Base-by-base conservation (phyloP, 23 red algal species). In the Agarophyton chilense region DNA sequence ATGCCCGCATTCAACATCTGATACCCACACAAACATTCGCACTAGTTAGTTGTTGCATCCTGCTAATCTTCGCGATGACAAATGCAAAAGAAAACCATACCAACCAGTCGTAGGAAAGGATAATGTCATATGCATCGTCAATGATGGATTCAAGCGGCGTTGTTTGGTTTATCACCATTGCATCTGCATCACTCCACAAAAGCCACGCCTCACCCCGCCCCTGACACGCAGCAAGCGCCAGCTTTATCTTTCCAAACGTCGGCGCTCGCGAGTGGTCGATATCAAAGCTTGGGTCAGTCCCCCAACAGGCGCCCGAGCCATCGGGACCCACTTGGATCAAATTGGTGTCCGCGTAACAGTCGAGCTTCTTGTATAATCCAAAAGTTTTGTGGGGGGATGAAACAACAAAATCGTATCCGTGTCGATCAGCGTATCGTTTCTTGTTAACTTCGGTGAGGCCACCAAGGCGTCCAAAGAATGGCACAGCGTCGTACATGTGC, bases 131-230 rank as follows among this genome's bases (percentile, higher is more conserved):
- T 8, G 41, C 81, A 67, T 96, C 88, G 64, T 96, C 94, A 52
- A 96, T 93, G 31, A 96, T 58, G 22, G 77, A 81, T 71, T 93
- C 94, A 14, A 96, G 40, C 40, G 88, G 80, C 29, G 87, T 41
- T n/a, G 77, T 72, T 40, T 96, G 94, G 45, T 96, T 96, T 17
- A 96, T 31, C 14, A 96, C 87, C 81, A 96, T 72, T 19, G 94
- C 94, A 79, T 96, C 94, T 40, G 94, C 94, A 81, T 96, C 94
- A 36, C 50, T 75, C 94, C 94, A 96, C 50, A 96, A 71, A 47
- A 96, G 61, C 94, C 94, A 96, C 19, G 79, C 79, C 26, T 96
- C 78, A 21, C 53, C 76, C 32, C 94, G 66, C 0, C 88, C 88
- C 13, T 92, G 40, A 67, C 94, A 96, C 36, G 94, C 94, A 31